A percentile compares a stretch with the other conserved stretches of the same genome.
Conservation (phyloP, 441 rosid genomes). For the Erysimum cheiri region DNA sequence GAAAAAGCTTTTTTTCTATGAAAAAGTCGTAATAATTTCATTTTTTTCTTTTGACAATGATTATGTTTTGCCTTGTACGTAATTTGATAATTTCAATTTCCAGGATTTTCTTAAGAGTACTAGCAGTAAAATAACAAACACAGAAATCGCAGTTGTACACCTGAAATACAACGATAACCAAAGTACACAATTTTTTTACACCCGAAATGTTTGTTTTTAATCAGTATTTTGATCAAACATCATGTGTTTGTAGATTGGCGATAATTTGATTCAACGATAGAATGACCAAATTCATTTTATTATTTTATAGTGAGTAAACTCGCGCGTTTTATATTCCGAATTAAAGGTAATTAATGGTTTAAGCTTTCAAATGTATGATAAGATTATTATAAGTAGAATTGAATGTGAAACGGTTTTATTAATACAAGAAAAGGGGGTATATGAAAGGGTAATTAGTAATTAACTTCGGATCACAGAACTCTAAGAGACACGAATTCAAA, state of each 20-base stretch:
- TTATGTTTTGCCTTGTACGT: not conserved
- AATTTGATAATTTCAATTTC: not conserved
- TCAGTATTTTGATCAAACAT: conserved; percentile 2
- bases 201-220: not conserved
- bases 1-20: not conserved
- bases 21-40: not conserved
- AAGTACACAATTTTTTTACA: not conserved
- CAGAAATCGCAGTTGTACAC: too few species aligned
- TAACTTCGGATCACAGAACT: conserved; percentile 26
- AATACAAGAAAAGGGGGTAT: conserved; percentile 15
- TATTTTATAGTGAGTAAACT: not conserved
- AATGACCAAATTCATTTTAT: too few species aligned
- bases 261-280: not conserved
- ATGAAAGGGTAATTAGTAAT: conserved; percentile 24
- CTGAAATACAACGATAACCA: not conserved
- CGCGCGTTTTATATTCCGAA: not conserved
- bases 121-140: not conserved
- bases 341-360: not conserved
- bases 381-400: conserved; percentile 1
- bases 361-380: not conserved
- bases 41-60: not conserved
- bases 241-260: not conserved
- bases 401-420: conserved; percentile 22
- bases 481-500: conserved; percentile 22
- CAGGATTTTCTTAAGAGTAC: not conserved